A percentile compares a stretch with the other conserved stretches of the same genome.
phyloP scores from a whole-genome alignment of 768 basidiomycete species.

The Mycena vulgaris region DNA sequence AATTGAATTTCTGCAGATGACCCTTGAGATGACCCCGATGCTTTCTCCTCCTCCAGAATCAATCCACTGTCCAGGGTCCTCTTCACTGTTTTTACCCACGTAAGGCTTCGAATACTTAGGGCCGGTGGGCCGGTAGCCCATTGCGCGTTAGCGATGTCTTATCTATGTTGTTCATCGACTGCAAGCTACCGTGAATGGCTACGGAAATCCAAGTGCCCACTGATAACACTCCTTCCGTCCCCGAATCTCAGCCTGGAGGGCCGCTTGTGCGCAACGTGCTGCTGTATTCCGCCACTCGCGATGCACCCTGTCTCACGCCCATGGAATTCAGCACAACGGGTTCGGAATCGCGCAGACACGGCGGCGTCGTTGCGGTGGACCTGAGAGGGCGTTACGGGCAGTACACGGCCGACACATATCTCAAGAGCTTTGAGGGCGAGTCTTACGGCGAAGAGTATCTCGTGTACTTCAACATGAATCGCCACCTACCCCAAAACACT shows the following conservation, averaged over 20 bases:
- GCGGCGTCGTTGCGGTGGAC: background rate
- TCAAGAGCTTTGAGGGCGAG: background rate
- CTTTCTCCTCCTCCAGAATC: too few species aligned
- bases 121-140: too few species aligned
- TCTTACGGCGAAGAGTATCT: background rate
- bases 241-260: background rate
- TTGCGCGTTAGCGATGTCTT: too few species aligned
- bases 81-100: too few species aligned
- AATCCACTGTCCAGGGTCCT: too few species aligned
- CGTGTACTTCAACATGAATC: conserved; percentile 1
- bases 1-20: too few species aligned
- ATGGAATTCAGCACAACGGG: background rate
- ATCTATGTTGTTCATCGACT: too few species aligned
- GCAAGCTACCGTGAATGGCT: too few species aligned
- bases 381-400: background rate
- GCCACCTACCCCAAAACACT: background rate
- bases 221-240: background rate
- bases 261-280: background rate
- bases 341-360: background rate
- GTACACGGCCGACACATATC: background rate
- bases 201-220: background rate
- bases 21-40: too few species aligned
- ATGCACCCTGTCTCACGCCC: background rate
- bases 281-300: background rate
- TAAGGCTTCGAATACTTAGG: too few species aligned